A percentile compares a stretch with the other conserved stretches of the same genome.
Conservation (phyloP, 306 rosid genomes). For the Sindora glabra region DNA sequence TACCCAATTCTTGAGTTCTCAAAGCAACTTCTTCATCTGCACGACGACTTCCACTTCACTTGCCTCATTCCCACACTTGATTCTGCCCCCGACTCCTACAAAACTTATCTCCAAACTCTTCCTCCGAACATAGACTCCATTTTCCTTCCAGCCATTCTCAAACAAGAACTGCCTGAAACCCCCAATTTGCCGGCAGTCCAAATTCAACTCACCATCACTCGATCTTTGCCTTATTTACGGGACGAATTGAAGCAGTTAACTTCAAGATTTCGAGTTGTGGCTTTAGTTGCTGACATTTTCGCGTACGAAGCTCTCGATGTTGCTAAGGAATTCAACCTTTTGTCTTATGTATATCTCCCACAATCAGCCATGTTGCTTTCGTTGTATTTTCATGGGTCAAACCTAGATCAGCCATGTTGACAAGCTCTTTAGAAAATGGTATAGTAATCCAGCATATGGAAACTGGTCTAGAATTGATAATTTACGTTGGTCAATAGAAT, state of each 20-base stretch:
- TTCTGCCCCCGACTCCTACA: not conserved
- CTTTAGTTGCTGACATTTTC: constrained; percentile 9
- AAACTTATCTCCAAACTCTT: constrained; percentile 7
- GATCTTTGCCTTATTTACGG: not conserved
- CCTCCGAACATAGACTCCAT: constrained; percentile 17
- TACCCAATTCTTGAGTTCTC: constrained; percentile 29
- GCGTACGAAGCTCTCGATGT: constrained; percentile 6
- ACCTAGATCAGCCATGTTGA: constrained; percentile 1
- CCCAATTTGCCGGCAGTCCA: not conserved
- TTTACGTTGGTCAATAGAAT: too few species aligned
- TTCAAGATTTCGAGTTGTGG: not conserved
- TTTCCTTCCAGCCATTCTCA: constrained; percentile 7
- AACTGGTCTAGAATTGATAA: too few species aligned
- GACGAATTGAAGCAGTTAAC: not conserved
- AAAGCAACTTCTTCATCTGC: constrained; percentile 14
- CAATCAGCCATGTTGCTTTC: not conserved
- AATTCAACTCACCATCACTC: constrained; percentile 5
- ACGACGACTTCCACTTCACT: constrained; percentile 15
- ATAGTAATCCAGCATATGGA: too few species aligned
- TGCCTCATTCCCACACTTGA: constrained; percentile 28
- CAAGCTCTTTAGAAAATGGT: too few species aligned
- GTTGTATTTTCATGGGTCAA: not conserved
- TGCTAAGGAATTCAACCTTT: constrained; percentile 13
- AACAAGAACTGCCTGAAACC: not conserved
- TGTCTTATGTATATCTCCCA: constrained; percentile 11